Percentiles rank a stretch among this genome's conserved stretches.
Conservation (phyloP, 177 flowering plant genomes). For the Vitis hybrid region DNA sequence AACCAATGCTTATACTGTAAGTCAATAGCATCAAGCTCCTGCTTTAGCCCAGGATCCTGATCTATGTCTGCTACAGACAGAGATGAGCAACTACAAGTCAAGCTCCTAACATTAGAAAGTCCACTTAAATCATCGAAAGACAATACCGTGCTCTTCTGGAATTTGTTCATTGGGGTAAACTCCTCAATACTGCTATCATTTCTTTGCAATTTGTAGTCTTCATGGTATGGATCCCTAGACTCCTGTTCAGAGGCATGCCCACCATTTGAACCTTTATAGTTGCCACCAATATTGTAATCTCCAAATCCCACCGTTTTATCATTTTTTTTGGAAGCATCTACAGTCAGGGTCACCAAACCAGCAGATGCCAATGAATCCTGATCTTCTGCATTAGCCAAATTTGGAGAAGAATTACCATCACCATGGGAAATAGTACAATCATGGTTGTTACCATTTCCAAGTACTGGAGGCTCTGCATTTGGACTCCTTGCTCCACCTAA, state of each 20-base stretch:
- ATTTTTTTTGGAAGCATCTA: conserved; percentile 17
- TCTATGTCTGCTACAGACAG: conserved; percentile 21
- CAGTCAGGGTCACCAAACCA: conserved; percentile 23
- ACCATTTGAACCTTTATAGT: conserved; percentile 18
- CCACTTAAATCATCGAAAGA: background rate
- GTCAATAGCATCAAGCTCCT: conserved; percentile 31
- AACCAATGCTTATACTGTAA: conserved; percentile 30
- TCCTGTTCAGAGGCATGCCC: conserved; percentile 27
- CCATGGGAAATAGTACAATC: background rate
- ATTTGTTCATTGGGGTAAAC: conserved; percentile 6
- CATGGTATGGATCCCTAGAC: conserved; percentile 18
- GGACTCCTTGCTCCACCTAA: conserved; percentile 20
- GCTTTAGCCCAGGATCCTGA: conserved; percentile 20
- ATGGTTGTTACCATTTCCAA: conserved; percentile 5
- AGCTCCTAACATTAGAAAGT: conserved; percentile 18
- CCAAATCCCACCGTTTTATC: conserved; percentile 13
- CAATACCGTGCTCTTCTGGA: conserved; percentile 5
- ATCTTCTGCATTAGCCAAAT: conserved; percentile 21
- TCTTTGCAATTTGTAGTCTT: conserved; percentile 18
- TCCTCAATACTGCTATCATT: conserved; percentile 14
- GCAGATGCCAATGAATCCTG: conserved; percentile 26
- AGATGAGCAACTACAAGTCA: conserved; percentile 23
- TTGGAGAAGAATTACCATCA: conserved; percentile 16
- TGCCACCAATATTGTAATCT: conserved; percentile 14
- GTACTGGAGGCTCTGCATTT: conserved; percentile 9